Evolutionary conservation across 1,284 basidiomycete species (phyloP).

Genomic region (Coriolopsis trogii): DNA sequence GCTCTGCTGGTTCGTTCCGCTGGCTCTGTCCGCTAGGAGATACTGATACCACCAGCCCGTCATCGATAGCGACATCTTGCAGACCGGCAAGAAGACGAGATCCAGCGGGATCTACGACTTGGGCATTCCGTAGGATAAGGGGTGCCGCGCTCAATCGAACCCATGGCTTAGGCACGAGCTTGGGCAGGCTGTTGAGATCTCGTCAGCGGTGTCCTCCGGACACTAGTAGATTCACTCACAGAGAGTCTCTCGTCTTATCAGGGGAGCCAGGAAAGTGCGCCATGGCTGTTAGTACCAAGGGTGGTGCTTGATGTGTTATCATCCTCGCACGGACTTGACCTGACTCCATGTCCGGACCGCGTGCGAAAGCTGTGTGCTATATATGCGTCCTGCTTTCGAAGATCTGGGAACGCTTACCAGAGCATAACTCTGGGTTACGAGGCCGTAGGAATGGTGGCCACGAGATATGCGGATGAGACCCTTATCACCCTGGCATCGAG

Average conservation of each 20-base stretch:
- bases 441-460: too few relatives aligned
- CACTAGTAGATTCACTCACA: not conserved
- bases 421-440: too few relatives aligned
- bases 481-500: too few relatives aligned
- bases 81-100: constrained; percentile 30
- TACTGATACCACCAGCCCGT: constrained; percentile 37
- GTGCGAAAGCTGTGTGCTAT: too few relatives aligned
- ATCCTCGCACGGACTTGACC: too few relatives aligned
- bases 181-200: constrained; percentile 21
- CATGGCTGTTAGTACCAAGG: too few relatives aligned
- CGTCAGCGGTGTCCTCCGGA: not conserved
- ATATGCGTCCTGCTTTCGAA: too few relatives aligned
- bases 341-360: too few relatives aligned
- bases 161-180: constrained; percentile 45
- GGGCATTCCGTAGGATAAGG: constrained; percentile 37
- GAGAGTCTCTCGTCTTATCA: constrained; percentile 15
- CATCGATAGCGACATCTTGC: constrained; percentile 36
- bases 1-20: constrained; percentile 11
- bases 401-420: too few relatives aligned
- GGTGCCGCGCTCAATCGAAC: constrained; percentile 24
- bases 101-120: constrained; percentile 37
- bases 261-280: constrained; percentile 16
- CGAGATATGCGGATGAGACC: too few relatives aligned
- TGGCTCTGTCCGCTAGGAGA: constrained; percentile 6
- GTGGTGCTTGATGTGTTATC: too few relatives aligned